Conservation (phyloP, 805 yeast species). For the Yarrowia hollandica region DNA sequence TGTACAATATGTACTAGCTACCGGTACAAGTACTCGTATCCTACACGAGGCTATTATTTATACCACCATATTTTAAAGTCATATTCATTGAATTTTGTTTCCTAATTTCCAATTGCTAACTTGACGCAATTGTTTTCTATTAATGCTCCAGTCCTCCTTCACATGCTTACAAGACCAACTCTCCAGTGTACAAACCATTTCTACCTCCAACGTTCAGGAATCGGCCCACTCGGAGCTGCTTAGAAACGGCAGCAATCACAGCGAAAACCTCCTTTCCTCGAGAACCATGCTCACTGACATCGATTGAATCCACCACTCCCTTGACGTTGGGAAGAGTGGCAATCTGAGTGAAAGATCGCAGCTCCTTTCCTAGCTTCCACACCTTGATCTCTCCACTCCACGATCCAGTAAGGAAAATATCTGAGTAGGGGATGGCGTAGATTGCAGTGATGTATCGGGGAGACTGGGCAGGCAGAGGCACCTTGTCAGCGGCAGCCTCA, state of each 20-base stretch:
- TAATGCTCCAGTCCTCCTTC: constrained; percentile 26
- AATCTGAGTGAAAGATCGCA: constrained; percentile 59
- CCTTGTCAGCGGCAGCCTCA: constrained; percentile 53
- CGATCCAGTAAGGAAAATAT: constrained; percentile 84
- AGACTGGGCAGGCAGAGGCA: constrained; percentile 59
- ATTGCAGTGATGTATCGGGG: constrained; percentile 87
- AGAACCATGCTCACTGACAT: constrained; percentile 35
- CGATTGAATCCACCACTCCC: constrained; percentile 53
- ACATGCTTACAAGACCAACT: constrained; percentile 28
- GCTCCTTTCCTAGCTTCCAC: constrained; percentile 71
- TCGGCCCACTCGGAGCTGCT: constrained; percentile 87
- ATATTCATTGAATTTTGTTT: no score
- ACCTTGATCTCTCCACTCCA: constrained; percentile 75
- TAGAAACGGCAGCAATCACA: constrained; percentile 64
- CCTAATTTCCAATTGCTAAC: no score
- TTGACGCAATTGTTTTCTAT: constrained; percentile 5
- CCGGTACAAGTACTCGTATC: no score
- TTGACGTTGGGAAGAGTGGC: constrained; percentile 59
- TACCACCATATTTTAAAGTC: no score
- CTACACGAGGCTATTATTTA: no score
- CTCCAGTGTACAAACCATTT: constrained; percentile 61
- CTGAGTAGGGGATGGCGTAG: constrained; percentile 79
- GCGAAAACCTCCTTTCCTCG: constrained; percentile 51
- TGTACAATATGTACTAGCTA: no score
- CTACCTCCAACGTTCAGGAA: constrained; percentile 73